A percentile compares a stretch with the other conserved stretches of the same genome.
Conservation (phyloP, 1,284 basidiomycete species). For the Ganoderma leucocontextum region DNA sequence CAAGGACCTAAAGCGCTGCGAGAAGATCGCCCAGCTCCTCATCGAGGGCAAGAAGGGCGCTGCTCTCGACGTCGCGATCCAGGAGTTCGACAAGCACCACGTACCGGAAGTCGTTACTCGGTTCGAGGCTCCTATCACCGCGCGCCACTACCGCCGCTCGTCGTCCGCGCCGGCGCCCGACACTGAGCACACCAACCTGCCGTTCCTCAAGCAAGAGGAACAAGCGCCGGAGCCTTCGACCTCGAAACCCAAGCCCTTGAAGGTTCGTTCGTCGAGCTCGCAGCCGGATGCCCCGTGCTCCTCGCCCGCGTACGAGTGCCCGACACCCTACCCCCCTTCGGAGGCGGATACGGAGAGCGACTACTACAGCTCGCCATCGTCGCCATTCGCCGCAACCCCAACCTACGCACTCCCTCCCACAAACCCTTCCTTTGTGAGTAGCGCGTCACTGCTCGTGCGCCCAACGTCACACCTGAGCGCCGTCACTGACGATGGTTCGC, state of each 20-base stretch:
- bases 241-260: slow-evolving; percentile 28
- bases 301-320: slow-evolving; percentile 25
- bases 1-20: slow-evolving; percentile 74
- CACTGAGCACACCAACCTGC: slow-evolving; percentile 40
- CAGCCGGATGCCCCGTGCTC: slow-evolving; percentile 39
- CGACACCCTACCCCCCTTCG: slow-evolving; percentile 32
- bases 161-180: slow-evolving; percentile 54
- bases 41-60: slow-evolving; percentile 77
- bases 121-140: slow-evolving; percentile 78
- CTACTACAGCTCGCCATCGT: slow-evolving; percentile 39
- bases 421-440: slow-evolving; percentile 59
- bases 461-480: slow-evolving; percentile 11
- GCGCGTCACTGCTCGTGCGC: neutral
- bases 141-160: slow-evolving; percentile 60
- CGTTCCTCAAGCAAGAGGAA: slow-evolving; percentile 37
- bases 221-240: slow-evolving; percentile 27
- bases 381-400: slow-evolving; percentile 33
- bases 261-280: slow-evolving; percentile 44
- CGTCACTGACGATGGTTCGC: slow-evolving; percentile 31
- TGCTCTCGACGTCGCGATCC: slow-evolving; percentile 73
- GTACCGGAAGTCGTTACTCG: slow-evolving; percentile 70
- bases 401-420: slow-evolving; percentile 45
- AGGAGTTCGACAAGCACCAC: slow-evolving; percentile 75
- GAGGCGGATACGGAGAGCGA: slow-evolving; percentile 37
- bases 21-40: slow-evolving; percentile 81